phyloP scores from a whole-genome alignment of 106 monocot genomes.

The Dioscorea dumetorum region DNA sequence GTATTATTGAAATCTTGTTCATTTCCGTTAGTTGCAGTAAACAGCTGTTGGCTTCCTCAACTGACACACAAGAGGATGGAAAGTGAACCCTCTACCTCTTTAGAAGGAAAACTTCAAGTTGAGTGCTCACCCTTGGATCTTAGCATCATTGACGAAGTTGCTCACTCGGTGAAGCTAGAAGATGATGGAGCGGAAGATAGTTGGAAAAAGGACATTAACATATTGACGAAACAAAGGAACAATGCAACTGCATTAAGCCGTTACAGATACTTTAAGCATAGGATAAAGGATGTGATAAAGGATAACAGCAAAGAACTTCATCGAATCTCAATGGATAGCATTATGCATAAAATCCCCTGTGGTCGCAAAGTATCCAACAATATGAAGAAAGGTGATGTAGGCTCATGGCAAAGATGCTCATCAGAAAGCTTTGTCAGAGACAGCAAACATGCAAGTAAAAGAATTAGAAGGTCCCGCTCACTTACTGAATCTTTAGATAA shows the following conservation, averaged over 20 bases:
- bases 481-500: slow-evolving; percentile 41
- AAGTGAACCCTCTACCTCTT: not conserved
- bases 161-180: not conserved
- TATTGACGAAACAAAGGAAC: slow-evolving; percentile 6
- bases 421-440: not conserved
- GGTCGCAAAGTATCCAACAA: slow-evolving; percentile 27
- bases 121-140: not conserved
- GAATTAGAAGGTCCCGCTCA: slow-evolving; percentile 26
- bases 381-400: slow-evolving; percentile 4
- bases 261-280: slow-evolving; percentile 26
- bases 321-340: slow-evolving; percentile 57
- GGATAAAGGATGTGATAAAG: slow-evolving; percentile 34
- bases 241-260: slow-evolving; percentile 3
- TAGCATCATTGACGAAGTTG: not conserved
- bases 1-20: slow-evolving; percentile 17
- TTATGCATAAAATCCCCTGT: slow-evolving; percentile 73
- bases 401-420: not conserved
- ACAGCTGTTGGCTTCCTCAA: not conserved
- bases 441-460: slow-evolving; percentile 2
- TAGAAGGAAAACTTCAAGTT: not conserved
- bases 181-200: not conserved
- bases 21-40: slow-evolving; percentile 5
- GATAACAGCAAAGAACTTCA: slow-evolving; percentile 32
- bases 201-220: not conserved
- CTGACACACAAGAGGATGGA: not conserved